Evolutionary conservation across 192 early-diverging fungal genomes (phyloP).

Genomic region (Gonapodya prolifera): DNA sequence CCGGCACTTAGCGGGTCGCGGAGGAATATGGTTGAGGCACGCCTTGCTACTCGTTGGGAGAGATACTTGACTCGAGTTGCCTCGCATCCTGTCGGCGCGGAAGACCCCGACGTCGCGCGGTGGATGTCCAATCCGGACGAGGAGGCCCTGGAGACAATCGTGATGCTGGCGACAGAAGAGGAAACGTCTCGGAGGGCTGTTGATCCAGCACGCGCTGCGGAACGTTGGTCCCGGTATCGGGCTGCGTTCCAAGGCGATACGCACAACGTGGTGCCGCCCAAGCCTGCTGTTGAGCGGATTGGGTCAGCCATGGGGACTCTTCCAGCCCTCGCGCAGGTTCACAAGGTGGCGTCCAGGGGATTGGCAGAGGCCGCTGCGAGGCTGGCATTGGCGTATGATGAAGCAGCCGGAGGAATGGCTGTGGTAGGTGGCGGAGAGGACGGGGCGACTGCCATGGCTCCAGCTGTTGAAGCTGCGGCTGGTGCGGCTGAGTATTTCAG

Average conservation of each 20-base stretch:
- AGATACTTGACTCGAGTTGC: background rate
- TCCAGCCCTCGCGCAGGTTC: background rate
- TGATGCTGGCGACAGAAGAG: background rate
- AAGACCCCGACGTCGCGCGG: background rate
- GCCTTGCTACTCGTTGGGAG: background rate
- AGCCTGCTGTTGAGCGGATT: background rate
- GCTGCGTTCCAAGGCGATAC: background rate
- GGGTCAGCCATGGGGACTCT: background rate
- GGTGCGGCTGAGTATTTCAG: background rate
- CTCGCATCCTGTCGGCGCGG: background rate
- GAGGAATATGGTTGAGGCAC: background rate
- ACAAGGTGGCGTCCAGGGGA: background rate
- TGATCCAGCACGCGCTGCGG: background rate
- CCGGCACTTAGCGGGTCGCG: background rate
- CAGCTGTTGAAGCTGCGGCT: background rate
- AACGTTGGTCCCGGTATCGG: background rate
- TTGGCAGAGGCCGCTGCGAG: background rate
- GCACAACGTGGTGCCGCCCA: background rate
- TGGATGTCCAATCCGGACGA: background rate
- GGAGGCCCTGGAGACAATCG: background rate
- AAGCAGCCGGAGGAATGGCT: background rate
- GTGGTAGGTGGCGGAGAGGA: background rate
- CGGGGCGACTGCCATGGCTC: background rate
- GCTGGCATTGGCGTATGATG: background rate
- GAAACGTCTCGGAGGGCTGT: background rate